Percentiles rank a stretch among this genome's conserved stretches.
Evolutionary conservation across 148 eudicot species (phyloP).

Genomic region (Chenopodium album): DNA sequence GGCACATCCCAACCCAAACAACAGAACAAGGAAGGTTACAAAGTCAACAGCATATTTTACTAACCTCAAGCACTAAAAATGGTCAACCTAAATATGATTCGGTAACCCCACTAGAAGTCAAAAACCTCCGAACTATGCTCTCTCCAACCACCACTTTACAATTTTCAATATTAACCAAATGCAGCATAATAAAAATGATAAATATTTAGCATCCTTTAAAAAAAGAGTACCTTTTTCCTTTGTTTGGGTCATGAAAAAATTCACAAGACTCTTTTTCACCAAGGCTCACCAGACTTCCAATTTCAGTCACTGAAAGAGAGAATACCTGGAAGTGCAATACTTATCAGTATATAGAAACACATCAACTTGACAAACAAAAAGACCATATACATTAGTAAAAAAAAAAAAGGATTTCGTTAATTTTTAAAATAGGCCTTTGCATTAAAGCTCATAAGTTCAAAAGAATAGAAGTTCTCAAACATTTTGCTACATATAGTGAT

Average conservation of each 20-base stretch:
- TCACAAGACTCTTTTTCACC: constrained; percentile 85
- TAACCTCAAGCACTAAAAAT: background rate
- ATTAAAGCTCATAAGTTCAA: background rate
- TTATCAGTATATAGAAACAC: constrained; percentile 9
- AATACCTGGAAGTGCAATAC: constrained; percentile 56
- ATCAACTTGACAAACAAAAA: background rate
- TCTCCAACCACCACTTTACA: background rate
- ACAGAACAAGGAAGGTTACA: background rate
- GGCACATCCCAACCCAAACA: background rate
- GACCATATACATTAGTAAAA: background rate
- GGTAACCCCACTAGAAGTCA: background rate
- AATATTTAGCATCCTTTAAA: background rate
- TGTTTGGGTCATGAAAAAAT: constrained; percentile 89
- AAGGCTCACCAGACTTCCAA: constrained; percentile 80
- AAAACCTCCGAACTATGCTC: background rate
- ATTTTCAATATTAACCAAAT: background rate
- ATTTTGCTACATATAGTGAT: background rate
- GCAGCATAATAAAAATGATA: background rate
- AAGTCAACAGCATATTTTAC: background rate
- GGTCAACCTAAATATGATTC: background rate
- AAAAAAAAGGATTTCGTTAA: background rate
- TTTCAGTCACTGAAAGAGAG: constrained; percentile 82
- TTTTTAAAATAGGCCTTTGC: background rate
- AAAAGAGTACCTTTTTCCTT: constrained; percentile 70
- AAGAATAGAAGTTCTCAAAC: background rate